Conservation (phyloP, 2,329 filamentous ascomycete species). For the Blastomyces silverae region DNA sequence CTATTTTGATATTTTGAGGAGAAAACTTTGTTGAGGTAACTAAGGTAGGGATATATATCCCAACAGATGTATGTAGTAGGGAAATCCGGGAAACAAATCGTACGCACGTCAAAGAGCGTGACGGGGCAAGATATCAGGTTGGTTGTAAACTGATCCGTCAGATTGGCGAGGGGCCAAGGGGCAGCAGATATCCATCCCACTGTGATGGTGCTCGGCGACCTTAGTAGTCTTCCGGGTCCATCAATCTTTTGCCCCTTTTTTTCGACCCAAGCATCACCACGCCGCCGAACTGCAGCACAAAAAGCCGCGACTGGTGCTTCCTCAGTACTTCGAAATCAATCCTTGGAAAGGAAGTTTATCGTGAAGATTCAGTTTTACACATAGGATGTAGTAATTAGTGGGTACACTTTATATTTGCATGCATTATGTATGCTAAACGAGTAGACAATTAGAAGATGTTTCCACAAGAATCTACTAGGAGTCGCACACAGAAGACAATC, state of each 20-base stretch:
- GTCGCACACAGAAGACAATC: not conserved
- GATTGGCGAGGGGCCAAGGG: not conserved
- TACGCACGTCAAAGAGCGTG: not conserved
- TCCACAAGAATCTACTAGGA: not conserved
- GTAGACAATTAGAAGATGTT: not conserved
- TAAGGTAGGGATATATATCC: not conserved
- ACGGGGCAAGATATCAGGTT: conserved; percentile 9
- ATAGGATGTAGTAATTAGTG: not conserved
- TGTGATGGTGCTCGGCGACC: not conserved
- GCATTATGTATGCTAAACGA: not conserved
- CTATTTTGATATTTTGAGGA: too few species aligned
- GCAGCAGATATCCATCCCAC: not conserved
- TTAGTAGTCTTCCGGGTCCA: not conserved
- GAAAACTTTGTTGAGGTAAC: not conserved
- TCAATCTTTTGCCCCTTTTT: not conserved
- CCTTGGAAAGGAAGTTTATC: not conserved
- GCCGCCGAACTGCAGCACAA: not conserved
- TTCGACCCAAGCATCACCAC: not conserved
- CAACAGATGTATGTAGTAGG: not conserved
- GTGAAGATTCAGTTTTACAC: not conserved
- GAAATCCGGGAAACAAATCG: not conserved
- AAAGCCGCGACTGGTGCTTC: not conserved
- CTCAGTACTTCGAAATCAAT: not conserved
- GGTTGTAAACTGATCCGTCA: conserved; percentile 7
- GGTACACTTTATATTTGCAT: not conserved